These are phyloP conservation scores for Annona cherimola DNA, from an alignment of 164 flowering plant genomes.

Conservation along the genomic window DNA sequence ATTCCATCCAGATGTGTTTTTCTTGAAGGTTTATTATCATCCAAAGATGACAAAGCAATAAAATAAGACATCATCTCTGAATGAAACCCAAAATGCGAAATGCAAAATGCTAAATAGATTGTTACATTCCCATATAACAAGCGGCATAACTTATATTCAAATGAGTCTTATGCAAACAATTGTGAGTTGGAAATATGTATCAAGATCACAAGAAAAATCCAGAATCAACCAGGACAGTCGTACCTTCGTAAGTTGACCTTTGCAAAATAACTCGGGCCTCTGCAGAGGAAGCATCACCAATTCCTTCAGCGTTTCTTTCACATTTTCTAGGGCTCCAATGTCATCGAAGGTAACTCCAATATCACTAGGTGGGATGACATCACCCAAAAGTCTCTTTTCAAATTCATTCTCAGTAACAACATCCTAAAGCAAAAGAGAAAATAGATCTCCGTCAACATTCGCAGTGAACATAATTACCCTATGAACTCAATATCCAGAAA, in stretches of 20 bases:
- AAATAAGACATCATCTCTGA: no score
- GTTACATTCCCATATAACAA: no score
- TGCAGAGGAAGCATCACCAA: slow-evolving; percentile 97
- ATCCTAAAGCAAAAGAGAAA: slow-evolving; percentile 45
- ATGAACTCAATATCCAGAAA: neutral
- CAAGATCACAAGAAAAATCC: slow-evolving; percentile 3
- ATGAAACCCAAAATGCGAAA: no score
- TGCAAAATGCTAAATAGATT: no score
- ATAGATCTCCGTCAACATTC: neutral
- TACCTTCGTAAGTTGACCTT: slow-evolving; percentile 93
- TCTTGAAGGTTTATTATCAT: no score
- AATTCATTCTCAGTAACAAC: slow-evolving; percentile 94
- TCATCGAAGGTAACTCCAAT: slow-evolving; percentile 94
- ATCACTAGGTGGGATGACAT: slow-evolving; percentile 91
- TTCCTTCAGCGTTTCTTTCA: slow-evolving; percentile 91
- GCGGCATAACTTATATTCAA: no score
- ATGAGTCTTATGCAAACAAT: neutral
- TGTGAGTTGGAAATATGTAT: neutral
- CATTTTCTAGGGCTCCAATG: slow-evolving; percentile 90
- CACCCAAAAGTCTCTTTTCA: slow-evolving; percentile 83
- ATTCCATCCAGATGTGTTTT: no score
- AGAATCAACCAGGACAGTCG: neutral
- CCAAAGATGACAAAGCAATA: no score
- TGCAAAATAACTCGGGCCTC: slow-evolving; percentile 87
- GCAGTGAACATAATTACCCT: neutral